A percentile compares a stretch with the other conserved stretches of the same genome.
phyloP scores from a whole-genome alignment of 2,329 filamentous ascomycete genomes.

The Lojkania enalia region DNA sequence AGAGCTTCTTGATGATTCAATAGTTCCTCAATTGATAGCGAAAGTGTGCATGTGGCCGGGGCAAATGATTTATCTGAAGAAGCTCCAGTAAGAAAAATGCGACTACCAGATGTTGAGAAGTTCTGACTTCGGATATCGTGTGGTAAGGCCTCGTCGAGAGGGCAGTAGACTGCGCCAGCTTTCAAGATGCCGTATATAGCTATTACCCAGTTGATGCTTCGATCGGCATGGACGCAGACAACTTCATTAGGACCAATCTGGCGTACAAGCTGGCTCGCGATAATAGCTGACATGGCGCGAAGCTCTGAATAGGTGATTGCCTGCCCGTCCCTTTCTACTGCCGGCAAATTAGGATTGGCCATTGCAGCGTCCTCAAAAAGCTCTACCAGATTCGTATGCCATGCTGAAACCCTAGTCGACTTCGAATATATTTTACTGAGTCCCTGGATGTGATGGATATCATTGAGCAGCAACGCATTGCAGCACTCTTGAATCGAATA shows the following conservation, averaged over 20 bases:
- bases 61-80: constrained; percentile 8
- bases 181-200: constrained; percentile 41
- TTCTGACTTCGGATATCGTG: constrained; percentile 21
- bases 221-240: constrained; percentile 41
- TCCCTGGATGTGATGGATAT: too few relatives aligned
- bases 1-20: too few relatives aligned
- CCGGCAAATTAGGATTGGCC: neutral
- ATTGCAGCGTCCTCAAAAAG: constrained; percentile 12
- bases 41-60: constrained; percentile 10
- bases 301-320: constrained; percentile 12
- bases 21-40: constrained; percentile 24
- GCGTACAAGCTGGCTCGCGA: constrained; percentile 2
- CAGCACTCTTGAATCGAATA: constrained; percentile 1
- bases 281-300: neutral
- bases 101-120: constrained; percentile 24
- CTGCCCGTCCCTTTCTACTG: constrained; percentile 1
- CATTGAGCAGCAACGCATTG: neutral
- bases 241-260: constrained; percentile 25
- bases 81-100: constrained; percentile 28
- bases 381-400: constrained; percentile 21
- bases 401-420: too few relatives aligned
- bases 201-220: constrained; percentile 42
- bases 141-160: constrained; percentile 31
- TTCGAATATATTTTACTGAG: too few relatives aligned
- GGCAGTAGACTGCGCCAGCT: constrained; percentile 37